Evolutionary conservation across 106 monocot genomes (phyloP).

Genomic region (Narthecium ossifragum): DNA sequence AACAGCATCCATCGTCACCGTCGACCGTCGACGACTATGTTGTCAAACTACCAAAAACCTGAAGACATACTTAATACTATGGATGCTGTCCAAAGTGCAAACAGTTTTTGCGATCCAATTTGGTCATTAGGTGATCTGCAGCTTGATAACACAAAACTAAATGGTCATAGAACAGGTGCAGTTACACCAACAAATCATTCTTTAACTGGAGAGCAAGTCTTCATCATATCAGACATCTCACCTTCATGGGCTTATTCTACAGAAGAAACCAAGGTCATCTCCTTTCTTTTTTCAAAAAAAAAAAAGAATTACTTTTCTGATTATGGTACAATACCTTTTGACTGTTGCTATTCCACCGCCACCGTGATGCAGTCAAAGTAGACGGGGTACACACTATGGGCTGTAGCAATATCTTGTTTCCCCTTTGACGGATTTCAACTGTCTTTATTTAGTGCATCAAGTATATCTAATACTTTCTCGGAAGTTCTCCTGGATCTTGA

Average conservation of each 20-base stretch:
- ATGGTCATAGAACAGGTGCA: conserved; percentile 17
- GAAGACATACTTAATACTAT: too few relatives aligned
- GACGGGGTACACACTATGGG: too few relatives aligned
- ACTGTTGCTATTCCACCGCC: too few relatives aligned
- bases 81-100: conserved; percentile 23
- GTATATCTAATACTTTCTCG: too few relatives aligned
- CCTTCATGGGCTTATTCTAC: conserved; percentile 63
- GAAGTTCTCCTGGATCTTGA: too few relatives aligned
- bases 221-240: conserved; percentile 61
- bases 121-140: conserved; percentile 17
- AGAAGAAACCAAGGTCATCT: conserved; percentile 88
- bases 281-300: too few relatives aligned
- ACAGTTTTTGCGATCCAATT: conserved; percentile 33
- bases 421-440: too few relatives aligned
- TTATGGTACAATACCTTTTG: not conserved
- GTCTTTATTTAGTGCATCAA: too few relatives aligned
- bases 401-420: too few relatives aligned
- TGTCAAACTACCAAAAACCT: too few relatives aligned
- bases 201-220: conserved; percentile 16
- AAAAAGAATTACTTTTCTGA: too few relatives aligned
- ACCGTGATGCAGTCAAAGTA: too few relatives aligned
- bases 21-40: conserved; percentile 5
- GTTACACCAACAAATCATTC: conserved; percentile 1
- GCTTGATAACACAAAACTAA: conserved; percentile 5
- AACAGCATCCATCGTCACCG: conserved; percentile 3